Base-by-base conservation (phyloP, 208 protist species). In the Porcisia deanei region DNA sequence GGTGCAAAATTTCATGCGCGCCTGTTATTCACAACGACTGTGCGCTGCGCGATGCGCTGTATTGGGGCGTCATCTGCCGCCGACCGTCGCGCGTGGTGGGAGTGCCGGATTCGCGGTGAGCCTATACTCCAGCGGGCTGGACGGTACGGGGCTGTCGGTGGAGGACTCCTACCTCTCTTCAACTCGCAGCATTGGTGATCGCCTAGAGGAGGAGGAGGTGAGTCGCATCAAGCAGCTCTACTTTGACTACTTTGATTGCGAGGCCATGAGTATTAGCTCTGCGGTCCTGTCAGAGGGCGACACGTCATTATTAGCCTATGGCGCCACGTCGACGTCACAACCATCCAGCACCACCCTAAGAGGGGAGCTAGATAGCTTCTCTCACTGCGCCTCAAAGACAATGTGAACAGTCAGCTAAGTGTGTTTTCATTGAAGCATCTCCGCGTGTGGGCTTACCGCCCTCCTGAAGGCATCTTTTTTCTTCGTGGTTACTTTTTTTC, bases 221-320 rank as follows among this genome's bases (percentile, higher is more conserved):
- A 83, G 73, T 49, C 75, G 88, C 41, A 84, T 97, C 43, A 91
- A 91, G 66, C 93, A 97, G 68, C 77, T 97, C 30, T 97, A 97
- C 76, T 97, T 97, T 83, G 91, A 97, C 82, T 97, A 94, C 71
- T 97, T 91, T 57, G 93, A 97, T 61, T 97, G 93, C 61, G 90
- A 97, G 79, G 81, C 88, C 52, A 71, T 93, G 6, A 85, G 80
- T 37, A 78, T 91, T 16, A 68, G 58, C 45, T 78, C 67, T 8
- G 66, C 66, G 8, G 39, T 65, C 25, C 41, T 52, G 43, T 85
- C 77, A 0, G 34, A 54, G 18, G 78, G 57, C 45, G 72, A 79
- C 25, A 80, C 52, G 43, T 79, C 73, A 14, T 37, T 79, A 8
- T 77, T 75, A 12, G 71, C 60, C 14, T 53, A 45, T 30, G 61